Base-by-base conservation (phyloP, 345 rosid species). In the Pistacia vera region DNA sequence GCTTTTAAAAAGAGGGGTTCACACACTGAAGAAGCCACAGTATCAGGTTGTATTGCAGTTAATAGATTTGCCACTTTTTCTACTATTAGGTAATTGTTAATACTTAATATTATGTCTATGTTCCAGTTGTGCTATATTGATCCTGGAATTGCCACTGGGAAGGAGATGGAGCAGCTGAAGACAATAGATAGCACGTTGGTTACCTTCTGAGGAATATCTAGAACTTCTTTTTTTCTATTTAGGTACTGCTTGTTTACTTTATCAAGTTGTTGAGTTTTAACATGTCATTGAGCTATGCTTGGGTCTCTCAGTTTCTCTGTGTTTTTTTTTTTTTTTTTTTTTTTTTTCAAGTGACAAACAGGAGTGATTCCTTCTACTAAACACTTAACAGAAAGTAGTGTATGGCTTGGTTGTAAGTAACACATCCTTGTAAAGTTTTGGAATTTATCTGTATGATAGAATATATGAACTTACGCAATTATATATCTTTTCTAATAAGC, bases 151-250 rank as follows among this genome's bases (percentile, higher is more conserved):
- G 90, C 91, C 35, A 79, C 66, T 62, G 84, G 81, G 69, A 92
- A 83, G 73, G 98, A 93, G 87, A 77, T 89, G 85, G 89, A 89
- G 82, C 87, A 88, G 85, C 95, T 93, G 66, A 91, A 88, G 86
- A 87, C 83, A 72, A 79, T 93, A 66, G 86, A 89, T 83, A 85
- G 91, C 71, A 65, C 51, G 69, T 88, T 86, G 77, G 73, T 90
- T 67, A 81, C 86, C 62, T 74, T 90, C 73, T 90, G 88, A 68
- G 67, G 78, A 71, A 66, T 69, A 46, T 38, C 30, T 7, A 41
- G 35, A 68, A 71, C 44, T 55, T 38, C 22, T 70, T 38, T 36
- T 54, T 17, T 28, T 44, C 13, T 60, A 16, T 28, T 48, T 38
- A 38, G 77, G 68, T 71, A 66, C 46, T 48, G 4, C 70, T 65